phyloP scores from a whole-genome alignment of 2,329 filamentous ascomycete genomes.

The Penicillium sclerotiorum region DNA sequence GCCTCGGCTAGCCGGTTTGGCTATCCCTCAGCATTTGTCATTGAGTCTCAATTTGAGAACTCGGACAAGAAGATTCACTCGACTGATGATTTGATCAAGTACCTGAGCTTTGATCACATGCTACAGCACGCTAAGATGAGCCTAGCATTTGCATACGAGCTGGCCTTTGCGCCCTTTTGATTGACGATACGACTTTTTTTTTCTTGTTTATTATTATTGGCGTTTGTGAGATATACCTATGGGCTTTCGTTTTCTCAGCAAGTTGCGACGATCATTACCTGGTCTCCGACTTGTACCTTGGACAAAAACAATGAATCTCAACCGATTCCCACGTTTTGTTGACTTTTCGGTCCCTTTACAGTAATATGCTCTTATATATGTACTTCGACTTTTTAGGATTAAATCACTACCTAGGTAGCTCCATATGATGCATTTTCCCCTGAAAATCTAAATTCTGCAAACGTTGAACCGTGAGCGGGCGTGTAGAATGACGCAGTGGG shows the following conservation, averaged over 20 bases:
- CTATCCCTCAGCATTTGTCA: constrained; percentile 67
- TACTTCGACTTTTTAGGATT: too few species aligned
- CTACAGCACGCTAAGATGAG: constrained; percentile 85
- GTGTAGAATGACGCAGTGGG: not conserved
- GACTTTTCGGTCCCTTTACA: not conserved
- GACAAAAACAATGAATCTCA: not conserved
- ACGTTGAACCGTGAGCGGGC: too few species aligned
- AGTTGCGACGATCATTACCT: constrained; percentile 1
- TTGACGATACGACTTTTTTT: not conserved
- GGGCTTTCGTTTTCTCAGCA: constrained; percentile 10
- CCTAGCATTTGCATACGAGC: constrained; percentile 78
- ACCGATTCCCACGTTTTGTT: not conserved
- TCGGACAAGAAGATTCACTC: constrained; percentile 73
- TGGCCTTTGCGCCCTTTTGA: constrained; percentile 73
- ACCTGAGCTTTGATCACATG: constrained; percentile 85
- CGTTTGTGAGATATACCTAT: constrained; percentile 24
- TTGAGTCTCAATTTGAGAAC: constrained; percentile 62
- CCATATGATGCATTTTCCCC: too few species aligned
- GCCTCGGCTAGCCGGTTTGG: constrained; percentile 68
- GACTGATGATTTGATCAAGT: constrained; percentile 70
- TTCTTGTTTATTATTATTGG: constrained; percentile 1
- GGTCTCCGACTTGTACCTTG: not conserved
- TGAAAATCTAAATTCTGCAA: too few species aligned
- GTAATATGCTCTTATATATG: not conserved
- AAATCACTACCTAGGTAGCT: too few species aligned